Percentiles rank a stretch among this genome's conserved stretches.
Evolutionary conservation across 2,329 filamentous ascomycete genomes (phyloP).

Genomic region (Alternaria angustiovoidea): DNA sequence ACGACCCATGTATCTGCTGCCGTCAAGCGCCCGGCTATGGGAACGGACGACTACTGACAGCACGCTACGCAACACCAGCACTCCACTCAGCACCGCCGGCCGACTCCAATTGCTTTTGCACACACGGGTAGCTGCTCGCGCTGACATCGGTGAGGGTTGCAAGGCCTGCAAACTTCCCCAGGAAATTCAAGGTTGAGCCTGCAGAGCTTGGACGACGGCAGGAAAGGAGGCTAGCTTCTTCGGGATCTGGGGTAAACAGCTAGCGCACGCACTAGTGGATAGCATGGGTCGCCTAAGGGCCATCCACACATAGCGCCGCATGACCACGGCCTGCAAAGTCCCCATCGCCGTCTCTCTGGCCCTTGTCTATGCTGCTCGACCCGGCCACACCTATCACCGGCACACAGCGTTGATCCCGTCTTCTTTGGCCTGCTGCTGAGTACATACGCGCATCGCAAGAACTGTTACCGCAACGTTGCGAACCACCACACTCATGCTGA

Average conservation of each 20-base stretch:
- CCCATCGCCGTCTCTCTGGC: constrained; percentile 13
- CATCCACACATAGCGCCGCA: constrained; percentile 23
- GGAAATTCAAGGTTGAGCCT: constrained; percentile 18
- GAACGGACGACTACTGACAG: constrained; percentile 29
- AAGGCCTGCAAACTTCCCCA: constrained; percentile 15
- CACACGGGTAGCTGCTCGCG: constrained; percentile 2
- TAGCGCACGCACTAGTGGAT: constrained; percentile 22
- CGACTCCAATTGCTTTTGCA: not conserved
- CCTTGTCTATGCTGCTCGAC: constrained; percentile 19
- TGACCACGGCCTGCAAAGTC: constrained; percentile 18
- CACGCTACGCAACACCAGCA: constrained; percentile 24
- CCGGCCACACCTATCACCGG: constrained; percentile 13
- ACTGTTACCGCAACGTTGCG: not conserved
- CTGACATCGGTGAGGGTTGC: constrained; percentile 13
- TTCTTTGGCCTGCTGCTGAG: not conserved
- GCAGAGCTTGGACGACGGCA: constrained; percentile 20
- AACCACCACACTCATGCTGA: not conserved
- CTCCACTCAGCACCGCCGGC: constrained; percentile 3
- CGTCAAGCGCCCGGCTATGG: constrained; percentile 35
- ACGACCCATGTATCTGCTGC: constrained; percentile 24
- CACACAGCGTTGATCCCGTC: constrained; percentile 1
- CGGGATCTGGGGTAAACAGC: constrained; percentile 23
- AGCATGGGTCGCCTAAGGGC: constrained; percentile 17
- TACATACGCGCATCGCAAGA: not conserved
- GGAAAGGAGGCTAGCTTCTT: constrained; percentile 22